A percentile compares a stretch with the other conserved stretches of the same genome.
These are phyloP conservation scores for Fusarium pseudonygamai DNA, from an alignment of 2,329 filamentous ascomycete species.

Conservation along the genomic window DNA sequence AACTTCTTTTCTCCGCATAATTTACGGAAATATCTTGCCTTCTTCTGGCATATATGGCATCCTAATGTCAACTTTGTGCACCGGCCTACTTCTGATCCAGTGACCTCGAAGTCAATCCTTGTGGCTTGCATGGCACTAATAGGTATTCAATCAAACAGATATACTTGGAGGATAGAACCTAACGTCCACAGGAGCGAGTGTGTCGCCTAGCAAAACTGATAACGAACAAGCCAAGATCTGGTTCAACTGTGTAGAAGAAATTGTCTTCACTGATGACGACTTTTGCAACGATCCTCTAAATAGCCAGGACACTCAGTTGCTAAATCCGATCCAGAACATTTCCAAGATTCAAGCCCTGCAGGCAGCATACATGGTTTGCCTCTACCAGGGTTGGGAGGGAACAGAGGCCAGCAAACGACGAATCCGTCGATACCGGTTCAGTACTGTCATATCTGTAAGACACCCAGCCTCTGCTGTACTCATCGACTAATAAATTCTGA, in stretches of 20 bases:
- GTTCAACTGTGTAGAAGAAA: background rate
- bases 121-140: background rate
- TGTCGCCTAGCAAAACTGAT: background rate
- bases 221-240: background rate
- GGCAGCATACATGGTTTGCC: background rate
- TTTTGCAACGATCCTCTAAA: background rate
- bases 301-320: accelerated
- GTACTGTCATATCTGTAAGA: background rate
- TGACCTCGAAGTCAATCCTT: background rate
- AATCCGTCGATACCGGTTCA: background rate
- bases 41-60: conserved; percentile 8
- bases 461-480: accelerated
- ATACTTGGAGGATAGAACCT: no score
- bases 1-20: background rate
- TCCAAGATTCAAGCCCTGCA: background rate
- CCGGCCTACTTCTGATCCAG: background rate
- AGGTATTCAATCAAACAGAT: no score
- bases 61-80: background rate
- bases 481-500: accelerated
- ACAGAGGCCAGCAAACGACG: background rate
- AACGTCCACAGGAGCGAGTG: background rate
- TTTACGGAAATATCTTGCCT: background rate
- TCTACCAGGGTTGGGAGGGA: conserved; percentile 2
- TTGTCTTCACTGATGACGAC: background rate
- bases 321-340: accelerated